These are phyloP conservation scores for Candolleomyces eurysporus DNA, from an alignment of 768 basidiomycete genomes.

Conservation along the genomic window DNA sequence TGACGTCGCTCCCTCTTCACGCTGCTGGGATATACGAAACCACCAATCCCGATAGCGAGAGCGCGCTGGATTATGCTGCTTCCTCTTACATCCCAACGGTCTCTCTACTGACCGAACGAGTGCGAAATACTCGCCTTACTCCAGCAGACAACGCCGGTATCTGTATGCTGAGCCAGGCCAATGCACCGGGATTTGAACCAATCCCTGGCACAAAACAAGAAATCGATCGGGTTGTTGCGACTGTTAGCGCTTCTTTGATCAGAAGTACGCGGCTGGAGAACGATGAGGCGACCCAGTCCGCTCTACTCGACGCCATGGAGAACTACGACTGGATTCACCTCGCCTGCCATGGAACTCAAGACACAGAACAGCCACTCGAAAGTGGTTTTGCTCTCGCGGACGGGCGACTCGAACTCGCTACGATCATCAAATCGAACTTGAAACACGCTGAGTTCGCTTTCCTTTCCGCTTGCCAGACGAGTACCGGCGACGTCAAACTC, in stretches of 20 bases:
- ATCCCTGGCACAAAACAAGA: conserved; percentile 14
- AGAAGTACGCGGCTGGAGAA: not conserved
- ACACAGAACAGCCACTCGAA: conserved; percentile 21
- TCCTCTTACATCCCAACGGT: conserved; percentile 18
- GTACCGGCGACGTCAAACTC: conserved; percentile 22
- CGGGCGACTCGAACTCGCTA: conserved; percentile 13
- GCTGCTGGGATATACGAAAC: conserved; percentile 26
- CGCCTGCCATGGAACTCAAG: conserved; percentile 33
- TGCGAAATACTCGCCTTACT: not conserved
- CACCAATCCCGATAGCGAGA: not conserved
- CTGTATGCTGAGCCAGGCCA: conserved; percentile 12
- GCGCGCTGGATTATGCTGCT: conserved; percentile 12
- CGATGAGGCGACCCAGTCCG: not conserved
- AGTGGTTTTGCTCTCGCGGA: conserved; percentile 22
- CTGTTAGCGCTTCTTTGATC: not conserved
- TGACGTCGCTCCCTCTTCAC: conserved; percentile 30
- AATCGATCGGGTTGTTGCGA: not conserved
- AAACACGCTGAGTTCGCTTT: conserved; percentile 27
- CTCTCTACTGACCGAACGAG: conserved; percentile 1
- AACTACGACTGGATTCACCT: conserved; percentile 25
- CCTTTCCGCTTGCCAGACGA: conserved; percentile 41
- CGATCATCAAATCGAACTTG: conserved; percentile 8
- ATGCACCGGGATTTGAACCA: not conserved
- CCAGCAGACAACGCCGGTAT: not conserved
- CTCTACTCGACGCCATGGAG: not conserved